phyloP scores from a whole-genome alignment of 1,284 basidiomycete genomes.

The Rhodotorula sp. region DNA sequence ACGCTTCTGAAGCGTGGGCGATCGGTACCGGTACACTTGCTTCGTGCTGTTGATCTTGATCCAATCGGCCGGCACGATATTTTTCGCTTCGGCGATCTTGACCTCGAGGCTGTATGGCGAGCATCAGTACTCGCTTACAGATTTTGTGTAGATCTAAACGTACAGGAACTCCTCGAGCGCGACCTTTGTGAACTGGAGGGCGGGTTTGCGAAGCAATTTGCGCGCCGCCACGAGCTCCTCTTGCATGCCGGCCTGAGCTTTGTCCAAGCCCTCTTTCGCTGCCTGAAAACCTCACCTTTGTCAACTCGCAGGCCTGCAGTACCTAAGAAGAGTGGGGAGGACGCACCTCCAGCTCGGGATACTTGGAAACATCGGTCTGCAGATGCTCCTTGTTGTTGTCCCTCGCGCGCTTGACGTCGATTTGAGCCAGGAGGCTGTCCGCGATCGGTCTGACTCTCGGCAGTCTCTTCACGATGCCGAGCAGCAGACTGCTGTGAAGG shows the following conservation, averaged over 20 bases:
- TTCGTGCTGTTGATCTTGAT: slow-evolving; percentile 76
- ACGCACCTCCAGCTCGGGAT: slow-evolving; percentile 26
- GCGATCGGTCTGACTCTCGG: slow-evolving; percentile 65
- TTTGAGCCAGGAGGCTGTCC: slow-evolving; percentile 53
- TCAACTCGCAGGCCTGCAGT: not conserved
- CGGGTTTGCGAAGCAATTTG: slow-evolving; percentile 69
- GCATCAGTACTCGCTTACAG: not conserved
- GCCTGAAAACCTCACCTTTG: not conserved
- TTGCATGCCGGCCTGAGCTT: slow-evolving; percentile 68
- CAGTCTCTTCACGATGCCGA: slow-evolving; percentile 67
- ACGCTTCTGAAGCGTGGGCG: slow-evolving; percentile 66
- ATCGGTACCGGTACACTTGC: slow-evolving; percentile 71
- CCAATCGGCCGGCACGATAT: slow-evolving; percentile 74
- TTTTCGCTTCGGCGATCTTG: slow-evolving; percentile 66
- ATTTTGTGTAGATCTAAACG: slow-evolving; percentile 4
- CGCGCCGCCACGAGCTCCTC: slow-evolving; percentile 74
- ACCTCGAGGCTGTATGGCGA: slow-evolving; percentile 59
- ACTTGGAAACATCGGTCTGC: slow-evolving; percentile 53
- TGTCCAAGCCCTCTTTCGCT: slow-evolving; percentile 57
- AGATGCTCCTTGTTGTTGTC: slow-evolving; percentile 69
- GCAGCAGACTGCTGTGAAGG: slow-evolving; percentile 67
- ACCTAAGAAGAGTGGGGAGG: not conserved
- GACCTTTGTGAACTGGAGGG: slow-evolving; percentile 70
- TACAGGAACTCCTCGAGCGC: slow-evolving; percentile 51
- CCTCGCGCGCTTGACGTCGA: slow-evolving; percentile 66